These are phyloP conservation scores for Sutorius eximius DNA, from an alignment of 1,284 basidiomycete genomes.

Conservation along the genomic window DNA sequence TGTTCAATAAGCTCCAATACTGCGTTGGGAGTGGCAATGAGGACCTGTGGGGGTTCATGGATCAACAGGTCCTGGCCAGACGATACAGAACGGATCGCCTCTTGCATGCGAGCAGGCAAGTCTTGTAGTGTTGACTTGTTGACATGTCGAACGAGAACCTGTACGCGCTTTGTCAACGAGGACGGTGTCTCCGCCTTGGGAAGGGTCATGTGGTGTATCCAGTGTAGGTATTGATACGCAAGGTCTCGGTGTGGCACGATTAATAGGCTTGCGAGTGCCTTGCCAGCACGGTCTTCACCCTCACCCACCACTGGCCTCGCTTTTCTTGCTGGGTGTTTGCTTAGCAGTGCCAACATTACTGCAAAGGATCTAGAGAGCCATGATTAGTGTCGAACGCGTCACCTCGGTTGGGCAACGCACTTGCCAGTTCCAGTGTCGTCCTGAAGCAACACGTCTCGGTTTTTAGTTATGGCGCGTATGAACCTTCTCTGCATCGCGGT, in stretches of 20 bases:
- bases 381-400: neutral
- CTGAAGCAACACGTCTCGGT: constrained; percentile 62
- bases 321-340: constrained; percentile 43
- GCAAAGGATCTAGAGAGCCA: constrained; percentile 64
- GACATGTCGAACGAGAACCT: constrained; percentile 55
- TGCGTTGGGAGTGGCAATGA: constrained; percentile 72
- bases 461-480: constrained; percentile 58
- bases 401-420: constrained; percentile 43
- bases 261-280: constrained; percentile 51
- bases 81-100: constrained; percentile 36
- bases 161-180: constrained; percentile 46
- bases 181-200: constrained; percentile 30
- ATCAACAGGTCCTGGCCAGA: constrained; percentile 42
- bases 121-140: constrained; percentile 33
- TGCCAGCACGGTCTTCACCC: constrained; percentile 12
- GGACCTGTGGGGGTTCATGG: constrained; percentile 56
- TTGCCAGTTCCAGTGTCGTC: constrained; percentile 77
- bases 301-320: neutral
- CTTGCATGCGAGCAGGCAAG: constrained; percentile 31
- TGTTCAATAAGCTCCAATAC: constrained; percentile 53
- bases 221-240: constrained; percentile 65
- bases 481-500: constrained; percentile 60
- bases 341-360: constrained; percentile 61
- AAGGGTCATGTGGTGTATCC: constrained; percentile 58
- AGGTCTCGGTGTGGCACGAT: constrained; percentile 76